phyloP scores from a whole-genome alignment of 169 alveolate species.

The Plasmodium reichenowi region DNA sequence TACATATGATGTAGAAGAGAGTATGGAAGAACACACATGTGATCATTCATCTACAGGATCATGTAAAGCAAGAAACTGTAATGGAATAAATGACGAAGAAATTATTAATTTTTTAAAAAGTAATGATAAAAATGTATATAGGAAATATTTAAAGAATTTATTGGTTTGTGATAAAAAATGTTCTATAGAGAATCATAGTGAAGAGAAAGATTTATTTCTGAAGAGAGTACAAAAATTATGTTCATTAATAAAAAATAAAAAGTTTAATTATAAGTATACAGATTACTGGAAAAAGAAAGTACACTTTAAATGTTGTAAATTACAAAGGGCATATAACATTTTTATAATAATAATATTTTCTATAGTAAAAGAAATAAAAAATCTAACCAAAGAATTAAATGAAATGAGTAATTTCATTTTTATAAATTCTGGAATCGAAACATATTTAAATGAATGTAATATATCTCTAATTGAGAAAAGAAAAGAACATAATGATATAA shows the following conservation, averaged over 20 bases:
- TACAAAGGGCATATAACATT: slow-evolving; percentile 65
- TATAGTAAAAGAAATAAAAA: slow-evolving; percentile 64
- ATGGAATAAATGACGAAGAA: slow-evolving; percentile 6
- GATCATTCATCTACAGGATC: too few relatives aligned
- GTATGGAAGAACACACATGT: too few relatives aligned
- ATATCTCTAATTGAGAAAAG: slow-evolving; percentile 18
- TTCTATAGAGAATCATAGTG: slow-evolving; percentile 24
- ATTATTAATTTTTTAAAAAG: slow-evolving; percentile 33
- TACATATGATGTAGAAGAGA: too few relatives aligned
- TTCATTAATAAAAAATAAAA: slow-evolving; percentile 52
- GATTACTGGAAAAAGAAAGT: slow-evolving; percentile 9
- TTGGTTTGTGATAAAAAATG: slow-evolving; percentile 25
- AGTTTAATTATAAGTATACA: slow-evolving; percentile 44
- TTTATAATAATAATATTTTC: slow-evolving; percentile 21
- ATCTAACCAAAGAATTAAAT: slow-evolving; percentile 41
- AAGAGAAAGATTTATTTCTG: slow-evolving; percentile 45
- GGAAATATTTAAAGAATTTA: slow-evolving; percentile 18
- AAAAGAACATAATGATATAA: not conserved
- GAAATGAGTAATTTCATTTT: slow-evolving; percentile 47
- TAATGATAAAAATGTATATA: slow-evolving; percentile 14
- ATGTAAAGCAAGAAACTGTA: not conserved
- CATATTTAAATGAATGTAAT: slow-evolving; percentile 57
- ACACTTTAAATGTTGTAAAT: slow-evolving; percentile 41
- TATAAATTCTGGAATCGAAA: slow-evolving; percentile 74
- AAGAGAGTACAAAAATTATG: slow-evolving; percentile 51